phyloP scores from a whole-genome alignment of 345 rosid genomes.

The Eucalyptus regnans region DNA sequence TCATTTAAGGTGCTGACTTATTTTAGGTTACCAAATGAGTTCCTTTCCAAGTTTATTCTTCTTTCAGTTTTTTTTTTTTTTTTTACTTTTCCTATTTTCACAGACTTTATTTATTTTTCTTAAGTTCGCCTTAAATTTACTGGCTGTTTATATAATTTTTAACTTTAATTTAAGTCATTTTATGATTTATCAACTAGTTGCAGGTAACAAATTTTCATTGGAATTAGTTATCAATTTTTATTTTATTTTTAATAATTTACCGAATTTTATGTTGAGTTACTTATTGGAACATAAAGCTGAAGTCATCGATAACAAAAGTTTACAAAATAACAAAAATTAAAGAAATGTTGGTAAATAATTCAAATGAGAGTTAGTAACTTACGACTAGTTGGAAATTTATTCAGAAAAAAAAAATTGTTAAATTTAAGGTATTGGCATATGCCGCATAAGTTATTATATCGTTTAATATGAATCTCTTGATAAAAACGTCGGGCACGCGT shows the following conservation, averaged over 20 bases:
- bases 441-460: not conserved
- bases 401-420: not conserved
- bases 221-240: not conserved
- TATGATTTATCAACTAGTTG: not conserved
- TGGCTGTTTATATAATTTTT: too few species aligned
- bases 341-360: not conserved
- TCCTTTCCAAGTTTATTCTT: not conserved
- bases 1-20: too few species aligned
- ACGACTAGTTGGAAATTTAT: not conserved
- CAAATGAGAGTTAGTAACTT: not conserved
- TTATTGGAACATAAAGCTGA: not conserved
- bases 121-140: too few species aligned
- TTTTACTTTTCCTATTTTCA: too few species aligned
- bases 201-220: not conserved
- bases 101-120: too few species aligned
- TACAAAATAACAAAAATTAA: not conserved
- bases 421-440: not conserved
- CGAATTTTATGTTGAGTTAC: not conserved
- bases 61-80: not conserved
- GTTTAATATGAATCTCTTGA: not conserved
- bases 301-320: not conserved
- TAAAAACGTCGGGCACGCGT: not conserved
- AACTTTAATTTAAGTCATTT: too few species aligned
- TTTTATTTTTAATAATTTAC: not conserved
- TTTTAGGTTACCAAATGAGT: too few species aligned